Evolutionary conservation across 495 filamentous ascomycete genomes (phyloP), one percentile per base, ranked within the genome.

Genomic region (Poronia punctata): DNA sequence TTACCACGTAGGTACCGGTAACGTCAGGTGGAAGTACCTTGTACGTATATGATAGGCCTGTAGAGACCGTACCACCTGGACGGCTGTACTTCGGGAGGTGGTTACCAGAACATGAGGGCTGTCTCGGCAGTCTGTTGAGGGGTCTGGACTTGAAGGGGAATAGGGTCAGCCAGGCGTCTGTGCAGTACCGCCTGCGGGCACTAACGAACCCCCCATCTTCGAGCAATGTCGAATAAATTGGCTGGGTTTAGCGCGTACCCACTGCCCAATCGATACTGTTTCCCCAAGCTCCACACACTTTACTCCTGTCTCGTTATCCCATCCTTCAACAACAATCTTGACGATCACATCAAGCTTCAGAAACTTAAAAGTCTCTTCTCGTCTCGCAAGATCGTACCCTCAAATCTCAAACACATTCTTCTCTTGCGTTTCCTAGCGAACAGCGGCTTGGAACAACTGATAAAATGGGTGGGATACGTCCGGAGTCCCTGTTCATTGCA

Each of bases 261-360:
- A 45, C 42, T 30, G 25, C 34, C 21, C 21, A 21, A 33, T 33
- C 20, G 20, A 45, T 44, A 16, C 28, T 35, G 38, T 26, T 45
- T 38, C 35, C 35, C 42, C 41, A 45, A 40, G 27, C 25, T 27
- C 42, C 42, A 45, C 42, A 15, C 42, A n/a, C 26, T 33, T 34
- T 30, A 27, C 24, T 21, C 31, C 31, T 33, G 31, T 33, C 31
- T 20, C 34, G 32, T 38, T 24, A 43, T 34, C 30, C 40, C n/a
- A n/a, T n/a, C n/a, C 31, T 33, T 19, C 27, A 38, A 4, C 5
- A 37, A n/a, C n/a, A n/a, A n/a, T n/a, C n/a, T n/a, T n/a, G n/a
- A 23, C 6, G 19, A 27, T 19, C 31, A 28, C 35, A 5, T 22
- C 42, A 32, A 22, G 27, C 22, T 25, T 16, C 26, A 20, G 18